Evolutionary conservation across 768 basidiomycete genomes (phyloP), one percentile per base, ranked within the genome.

Genomic region (Suillus subalutaceus): DNA sequence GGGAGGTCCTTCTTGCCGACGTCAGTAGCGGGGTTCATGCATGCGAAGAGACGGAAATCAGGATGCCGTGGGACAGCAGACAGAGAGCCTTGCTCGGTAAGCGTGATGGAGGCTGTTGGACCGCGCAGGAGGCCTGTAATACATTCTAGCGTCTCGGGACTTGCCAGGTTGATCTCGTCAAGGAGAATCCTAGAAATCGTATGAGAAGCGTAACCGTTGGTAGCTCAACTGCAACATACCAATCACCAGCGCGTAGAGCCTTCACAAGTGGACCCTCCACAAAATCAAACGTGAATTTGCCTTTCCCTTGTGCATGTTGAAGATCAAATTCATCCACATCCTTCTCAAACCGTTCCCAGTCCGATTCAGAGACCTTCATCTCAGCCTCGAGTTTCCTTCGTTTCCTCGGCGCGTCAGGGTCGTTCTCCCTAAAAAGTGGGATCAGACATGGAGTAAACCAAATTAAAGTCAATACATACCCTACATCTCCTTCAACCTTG

Each of bases 1-100:
- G 95, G 94, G 0, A 99, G 88, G 72, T 99, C 97, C 72, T 96
- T 97, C 82, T 99, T 99, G 41, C 97, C 97, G 16, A 98, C 92
- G 71, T 99, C 97, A 4, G 96, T 99, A 0, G 97, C 97, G 6
- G 97, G 97, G 74, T 99, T 99, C 97, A 99, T 99, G 76, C 97
- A 99, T 5, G 96, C 96, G 72, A 99, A 99, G 6, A 99, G 83
- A 23, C 97, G 92, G 81, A 99, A 99, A 72, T 97, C 91, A 20
- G 94, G 89, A 75, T 99, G 97, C 0, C 97, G 91, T 59, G 90
- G 90, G 37, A 99, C 85, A 2, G 93, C 91, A 70, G 96, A 93
- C 63, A 98, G 78, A 12, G 94, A 91, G 1, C 96, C 97, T 74
- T 96, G 89, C 74, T 99, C 97, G 0, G 95, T 95, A 65, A 99